Evolutionary conservation across 2,329 filamentous ascomycete genomes (phyloP), one percentile per base, ranked within the genome.

Genomic region (Fusarium newnesense): DNA sequence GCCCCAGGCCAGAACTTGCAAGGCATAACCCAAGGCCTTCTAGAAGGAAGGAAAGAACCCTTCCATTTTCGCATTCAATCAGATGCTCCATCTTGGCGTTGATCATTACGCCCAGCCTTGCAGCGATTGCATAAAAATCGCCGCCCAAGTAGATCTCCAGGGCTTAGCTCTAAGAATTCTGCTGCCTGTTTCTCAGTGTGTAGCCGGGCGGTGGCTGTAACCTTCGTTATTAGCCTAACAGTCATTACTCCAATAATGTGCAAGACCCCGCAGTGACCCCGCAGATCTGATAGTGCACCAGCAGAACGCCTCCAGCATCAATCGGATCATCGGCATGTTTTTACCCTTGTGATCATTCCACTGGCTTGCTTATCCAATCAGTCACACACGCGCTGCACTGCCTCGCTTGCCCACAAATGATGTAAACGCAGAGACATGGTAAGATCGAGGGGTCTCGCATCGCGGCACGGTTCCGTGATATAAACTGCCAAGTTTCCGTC

Each of bases 321-420:
- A 37, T 24, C 67, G 68, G 68, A 61, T 71, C 50, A 44, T 71
- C 67, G 67, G 68, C 61, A 70, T 16, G 30, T 19, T 24, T 24
- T 5, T 24, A 34, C 24, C 63, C 26, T 61, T 34, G 64, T 61
- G 63, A 67, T 47, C 63, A 42, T 26, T 37, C 36, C 26, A 11
- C 44, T 67, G 42, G 39, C 49, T 15, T 53, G n/a, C 18, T 46
- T 24, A 39, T 18, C 46, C n/a, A 37, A 46, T 28, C 62, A 67
- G 54, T 58, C n/a, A 36, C 24, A 28, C 34, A 57, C 26, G 24
- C 11, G 11, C 11, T 53, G 65, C 65, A 67, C 65, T 67, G 65
- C 65, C 65, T 43, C 64, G 11, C 30, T 37, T 36, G 24, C 26
- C 37, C 19, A 28, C n/a, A 16, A 34, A 47, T 52, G 34, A 61